Base-by-base conservation (phyloP, 73 alveolate species). In the Breviolum minutum region DNA sequence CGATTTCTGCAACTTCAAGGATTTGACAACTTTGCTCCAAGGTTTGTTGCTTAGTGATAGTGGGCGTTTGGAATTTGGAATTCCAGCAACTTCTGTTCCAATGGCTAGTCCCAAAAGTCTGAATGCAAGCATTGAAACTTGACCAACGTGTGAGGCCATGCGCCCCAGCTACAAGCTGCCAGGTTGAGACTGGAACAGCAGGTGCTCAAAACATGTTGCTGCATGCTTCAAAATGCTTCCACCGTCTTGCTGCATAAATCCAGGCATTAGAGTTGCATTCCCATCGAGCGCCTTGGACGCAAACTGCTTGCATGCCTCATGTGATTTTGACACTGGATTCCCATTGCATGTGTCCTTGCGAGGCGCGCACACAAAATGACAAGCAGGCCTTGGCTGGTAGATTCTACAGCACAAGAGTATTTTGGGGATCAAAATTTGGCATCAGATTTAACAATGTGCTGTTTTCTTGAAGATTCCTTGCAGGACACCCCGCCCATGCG, bases 181-280 rank as follows among this genome's bases (percentile, higher is more conserved):
- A 9, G 95, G n/a, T 69, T 66, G 86, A 69, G 95, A 48, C 22
- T 88, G 70, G 95, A 88, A 48, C 63, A 66, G 84, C 95, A 88
- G 95, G 95, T 29, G 82, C 63, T 40, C 29, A 48, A 82, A 19
- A 20, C 54, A 40, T 40, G 0, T 40, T 40, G 54, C 54, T 40
- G 54, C 54, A 40, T 40, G 54, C 54, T 40, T 40, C 54, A 40
- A 40, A 40, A 40, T 3, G 54, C 54, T 40, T 40, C 3, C 54
- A 3, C 54, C 54, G 54, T 40, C 5, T 40, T 40, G 54, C 54
- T 40, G 54, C 54, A 40, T 40, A 40, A 19, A 48, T 48, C 66
- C 85, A 88, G 95, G 95, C 73, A 24, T 68, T 88, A 69, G 95
- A 88, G 85, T 69, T 69, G 70, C 95, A 88, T 54, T 88, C 95